Evolutionary conservation across 2,329 filamentous ascomycete genomes (phyloP), one percentile per base, ranked within the genome.

Genomic region (Clarireedia homoeocarpa): DNA sequence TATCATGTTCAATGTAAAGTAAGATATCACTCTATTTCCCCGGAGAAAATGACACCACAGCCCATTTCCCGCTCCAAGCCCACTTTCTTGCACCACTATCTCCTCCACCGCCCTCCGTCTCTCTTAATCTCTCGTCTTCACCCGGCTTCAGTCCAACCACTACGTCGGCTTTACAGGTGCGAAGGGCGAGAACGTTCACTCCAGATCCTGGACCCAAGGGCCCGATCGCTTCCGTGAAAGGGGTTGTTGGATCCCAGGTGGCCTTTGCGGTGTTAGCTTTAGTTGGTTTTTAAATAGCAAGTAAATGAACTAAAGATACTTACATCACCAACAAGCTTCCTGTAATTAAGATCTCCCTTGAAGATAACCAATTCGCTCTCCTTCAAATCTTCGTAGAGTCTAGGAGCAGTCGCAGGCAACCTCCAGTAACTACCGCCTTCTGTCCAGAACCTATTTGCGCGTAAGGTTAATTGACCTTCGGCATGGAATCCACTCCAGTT

Each of bases 1-100:
- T 47, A 26, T 47, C 10, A 49, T 49, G 15, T 49, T 48, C 45
- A 48, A 40, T 39, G 17, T n/a, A 40, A 20, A 20, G 20, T 20
- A 20, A 14, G 5, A 34, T 34, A 12, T 5, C 15, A 50, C 27
- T 59, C 20, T 62, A 66, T 69, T 88, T 88, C 0, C 88, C 88
- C 63, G 86, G 80, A 47, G 80, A 90, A 66, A 91, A 90, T 30
- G 89, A 91, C 4, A 95, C 85, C n/a, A 97, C 90, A 5, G 92
- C 92, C 88, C 89, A 97, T 72, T 96, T 96, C 44, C 92, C 92
- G 67, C 83, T 88, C 91, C 91, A 97, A 0, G 90, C 91, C 92
- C 92, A 97, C 71, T 89, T 88, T 55, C 94, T 79, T 24, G 83
- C 79, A 26, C 66, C 67, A 48, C 63, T 56, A 59, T 90, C 84